These are phyloP conservation scores for Nothopassalora personata DNA, from an alignment of 2,329 filamentous ascomycete genomes.

Conservation along the genomic window DNA sequence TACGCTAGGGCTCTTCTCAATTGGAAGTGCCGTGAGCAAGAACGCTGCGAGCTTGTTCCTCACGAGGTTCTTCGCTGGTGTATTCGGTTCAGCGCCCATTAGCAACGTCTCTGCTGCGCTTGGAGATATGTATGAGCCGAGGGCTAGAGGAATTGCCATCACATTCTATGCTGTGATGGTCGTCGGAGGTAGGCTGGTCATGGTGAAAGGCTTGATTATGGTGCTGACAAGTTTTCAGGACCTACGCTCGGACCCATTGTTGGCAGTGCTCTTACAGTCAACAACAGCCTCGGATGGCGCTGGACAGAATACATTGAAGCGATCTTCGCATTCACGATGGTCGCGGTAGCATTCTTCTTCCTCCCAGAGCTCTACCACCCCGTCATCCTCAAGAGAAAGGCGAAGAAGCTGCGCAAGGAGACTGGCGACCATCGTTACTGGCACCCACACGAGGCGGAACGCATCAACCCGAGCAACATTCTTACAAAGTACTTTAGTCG, in stretches of 20 bases:
- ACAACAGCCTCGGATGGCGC: constrained; percentile 34
- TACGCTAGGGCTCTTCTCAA: constrained; percentile 42
- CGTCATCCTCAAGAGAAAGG: constrained; percentile 38
- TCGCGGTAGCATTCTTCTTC: constrained; percentile 27
- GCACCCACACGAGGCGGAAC: constrained; percentile 43
- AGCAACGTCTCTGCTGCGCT: constrained; percentile 42
- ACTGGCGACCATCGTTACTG: constrained; percentile 38
- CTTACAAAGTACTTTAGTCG: constrained; percentile 41
- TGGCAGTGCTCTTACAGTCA: constrained; percentile 37
- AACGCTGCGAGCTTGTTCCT: constrained; percentile 36
- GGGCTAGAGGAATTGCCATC: constrained; percentile 37
- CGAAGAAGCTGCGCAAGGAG: constrained; percentile 34
- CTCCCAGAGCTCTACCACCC: constrained; percentile 40
- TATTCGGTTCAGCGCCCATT: constrained; percentile 42
- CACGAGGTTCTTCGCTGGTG: constrained; percentile 42
- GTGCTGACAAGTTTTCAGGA: constrained; percentile 13
- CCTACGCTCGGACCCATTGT: constrained; percentile 40
- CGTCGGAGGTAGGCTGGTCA: constrained; percentile 23
- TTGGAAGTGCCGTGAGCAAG: constrained; percentile 41
- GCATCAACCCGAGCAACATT: constrained; percentile 38
- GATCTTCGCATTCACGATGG: constrained; percentile 35
- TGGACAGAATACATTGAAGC: constrained; percentile 37
- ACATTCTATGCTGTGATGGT: constrained; percentile 39
- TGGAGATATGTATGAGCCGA: constrained; percentile 40
- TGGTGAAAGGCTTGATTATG: neutral